Base-by-base conservation (phyloP, 345 rosid genomes). In the Salix dunnii region DNA sequence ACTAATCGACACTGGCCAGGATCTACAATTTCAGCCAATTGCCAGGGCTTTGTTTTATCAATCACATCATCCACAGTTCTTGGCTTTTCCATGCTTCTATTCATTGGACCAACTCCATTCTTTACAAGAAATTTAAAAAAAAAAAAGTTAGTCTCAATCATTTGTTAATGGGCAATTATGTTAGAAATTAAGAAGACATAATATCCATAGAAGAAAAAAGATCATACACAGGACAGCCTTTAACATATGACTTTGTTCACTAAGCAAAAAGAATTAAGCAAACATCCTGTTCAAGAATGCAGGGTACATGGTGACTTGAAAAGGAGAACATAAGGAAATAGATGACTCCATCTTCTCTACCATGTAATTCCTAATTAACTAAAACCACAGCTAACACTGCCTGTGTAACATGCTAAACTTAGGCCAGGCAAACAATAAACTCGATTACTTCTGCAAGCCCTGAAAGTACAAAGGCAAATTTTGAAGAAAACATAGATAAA, bases 41-140 rank as follows among this genome's bases (percentile, higher is more conserved):
- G 93, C 96, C 92, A 91, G 25, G 96, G 85, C 84, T 90, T 96
- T 65, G 90, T 66, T 83, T 89, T 96, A 40, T 91, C 99, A 66
- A 75, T 72, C 58, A 82, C 72, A n/a, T 91, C 99, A 58, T 92
- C 97, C 51, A 83, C 70, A 65, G 74, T 78, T 84, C 94, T 90
- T 31, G 97, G 91, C 83, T 91, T 93, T 85, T 96, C 98, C 73
- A 85, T 74, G 82, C 86, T 86, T 91, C 98, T 87, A 78, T 88
- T 86, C 84, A 87, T 78, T 70, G 93, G 85, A 80, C 91, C 98
- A 74, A 93, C 88, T 77, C 96, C 99, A 85, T 93, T 96, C 99
- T 95, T 76, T 63, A 76, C 28, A 74, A 66, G 76, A 43, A 78
- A 73, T 20, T 20, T n/a, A 71, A 42, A 20, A 62, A 43, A 23